A percentile compares a stretch with the other conserved stretches of the same genome.
These are phyloP conservation scores for Lagenidium giganteum DNA, from an alignment of 352 stramenopile species.

Conservation along the genomic window DNA sequence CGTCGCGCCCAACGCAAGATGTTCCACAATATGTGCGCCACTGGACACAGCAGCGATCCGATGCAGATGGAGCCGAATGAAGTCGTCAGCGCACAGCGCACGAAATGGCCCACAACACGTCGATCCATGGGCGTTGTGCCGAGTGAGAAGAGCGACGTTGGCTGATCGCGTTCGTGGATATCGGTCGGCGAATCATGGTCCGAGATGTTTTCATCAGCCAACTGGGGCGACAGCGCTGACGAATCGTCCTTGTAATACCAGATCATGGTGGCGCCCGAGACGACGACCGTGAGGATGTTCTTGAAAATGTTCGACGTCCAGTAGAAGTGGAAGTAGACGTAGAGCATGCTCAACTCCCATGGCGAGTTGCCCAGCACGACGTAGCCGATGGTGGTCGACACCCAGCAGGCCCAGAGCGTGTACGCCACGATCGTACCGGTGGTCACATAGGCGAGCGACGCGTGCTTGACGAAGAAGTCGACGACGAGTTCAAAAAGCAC, in stretches of 20 bases:
- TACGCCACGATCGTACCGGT: conserved; percentile 46
- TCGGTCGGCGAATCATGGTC: conserved; percentile 29
- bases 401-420: conserved; percentile 75
- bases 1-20: conserved; percentile 66
- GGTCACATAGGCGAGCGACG: conserved; percentile 51
- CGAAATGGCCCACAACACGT: conserved; percentile 68
- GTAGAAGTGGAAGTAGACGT: conserved; percentile 83
- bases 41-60: conserved; percentile 69
- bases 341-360: conserved; percentile 67
- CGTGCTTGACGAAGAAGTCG: conserved; percentile 51
- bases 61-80: conserved; percentile 84
- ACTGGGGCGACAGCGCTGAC: conserved; percentile 39
- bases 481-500: conserved; percentile 83
- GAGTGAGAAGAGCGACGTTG: conserved; percentile 7
- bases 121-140: conserved; percentile 24
- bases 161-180: not conserved
- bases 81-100: conserved; percentile 51
- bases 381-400: conserved; percentile 71
- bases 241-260: conserved; percentile 84
- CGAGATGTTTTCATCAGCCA: conserved; percentile 24
- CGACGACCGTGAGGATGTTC: conserved; percentile 75
- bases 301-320: conserved; percentile 87
- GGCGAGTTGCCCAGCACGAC: conserved; percentile 53
- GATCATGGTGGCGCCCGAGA: conserved; percentile 75
- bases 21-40: conserved; percentile 77